Evolutionary conservation across 495 filamentous ascomycete genomes (phyloP).

Genomic region (Chaetomium cochliodes): DNA sequence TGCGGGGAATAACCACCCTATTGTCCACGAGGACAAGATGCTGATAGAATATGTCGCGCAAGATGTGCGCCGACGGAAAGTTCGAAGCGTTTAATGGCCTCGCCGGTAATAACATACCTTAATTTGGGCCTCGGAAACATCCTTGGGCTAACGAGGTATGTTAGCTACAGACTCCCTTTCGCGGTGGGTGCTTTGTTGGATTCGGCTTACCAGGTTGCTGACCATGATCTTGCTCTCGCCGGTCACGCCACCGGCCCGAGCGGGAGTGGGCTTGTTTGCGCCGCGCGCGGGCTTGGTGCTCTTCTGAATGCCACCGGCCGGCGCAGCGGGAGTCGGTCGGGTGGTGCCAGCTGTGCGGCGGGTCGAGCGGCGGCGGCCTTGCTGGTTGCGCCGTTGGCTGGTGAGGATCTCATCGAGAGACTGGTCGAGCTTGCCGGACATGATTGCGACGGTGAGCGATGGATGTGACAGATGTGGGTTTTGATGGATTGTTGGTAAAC

Average conservation of each 20-base stretch:
- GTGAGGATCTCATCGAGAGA: conserved; percentile 95
- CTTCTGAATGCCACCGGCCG: conserved; percentile 88
- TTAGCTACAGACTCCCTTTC: conserved; percentile 47
- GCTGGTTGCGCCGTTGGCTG: conserved; percentile 59
- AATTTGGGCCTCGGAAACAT: conserved; percentile 92
- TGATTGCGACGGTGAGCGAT: conserved; percentile 44
- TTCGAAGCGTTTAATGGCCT: conserved; percentile 52
- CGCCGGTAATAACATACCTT: conserved; percentile 98
- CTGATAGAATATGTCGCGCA: conserved; percentile 45
- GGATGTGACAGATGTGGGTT: conserved; percentile 21
- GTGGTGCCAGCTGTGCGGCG: conserved; percentile 54
- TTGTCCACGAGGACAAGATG: conserved; percentile 43
- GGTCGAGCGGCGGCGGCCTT: conserved; percentile 52
- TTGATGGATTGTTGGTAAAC: conserved; percentile 5
- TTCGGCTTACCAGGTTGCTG: conserved; percentile 88
- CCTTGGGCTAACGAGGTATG: conserved; percentile 68
- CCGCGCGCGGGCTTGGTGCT: conserved; percentile 61
- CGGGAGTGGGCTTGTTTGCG: conserved; percentile 61
- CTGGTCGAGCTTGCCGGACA: conserved; percentile 93
- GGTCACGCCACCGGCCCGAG: conserved; percentile 52
- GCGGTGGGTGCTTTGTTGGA: background rate
- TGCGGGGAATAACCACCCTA: conserved; percentile 24
- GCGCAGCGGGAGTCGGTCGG: conserved; percentile 55
- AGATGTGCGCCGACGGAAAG: conserved; percentile 52
- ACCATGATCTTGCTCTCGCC: conserved; percentile 95